These are phyloP conservation scores for Teunomyces kruisii DNA, from an alignment of 805 yeast genomes.

Conservation along the genomic window DNA sequence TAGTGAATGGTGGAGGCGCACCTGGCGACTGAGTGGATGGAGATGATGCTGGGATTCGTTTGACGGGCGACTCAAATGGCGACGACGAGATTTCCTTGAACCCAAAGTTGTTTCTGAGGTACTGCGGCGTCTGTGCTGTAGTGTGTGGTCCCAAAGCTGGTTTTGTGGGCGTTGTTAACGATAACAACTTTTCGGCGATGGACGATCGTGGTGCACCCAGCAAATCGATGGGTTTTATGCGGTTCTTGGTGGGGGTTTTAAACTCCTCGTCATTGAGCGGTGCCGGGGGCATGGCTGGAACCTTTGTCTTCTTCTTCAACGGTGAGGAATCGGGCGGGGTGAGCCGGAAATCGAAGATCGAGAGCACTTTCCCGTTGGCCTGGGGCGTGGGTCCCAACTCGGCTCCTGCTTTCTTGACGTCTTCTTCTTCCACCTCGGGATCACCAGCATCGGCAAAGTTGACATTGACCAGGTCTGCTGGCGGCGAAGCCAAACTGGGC, in stretches of 20 bases:
- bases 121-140: slow-evolving; percentile 22
- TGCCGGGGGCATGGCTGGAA: no score
- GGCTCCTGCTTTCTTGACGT: slow-evolving; percentile 8
- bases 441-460: neutral
- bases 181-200: slow-evolving; percentile 7
- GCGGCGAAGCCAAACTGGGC: neutral
- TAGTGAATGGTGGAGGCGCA: neutral
- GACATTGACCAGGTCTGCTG: neutral
- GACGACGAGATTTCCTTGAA: slow-evolving; percentile 5
- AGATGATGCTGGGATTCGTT: neutral
- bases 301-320: slow-evolving; percentile 18
- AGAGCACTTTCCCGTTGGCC: slow-evolving; percentile 69
- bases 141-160: neutral
- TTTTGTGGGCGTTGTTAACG: neutral
- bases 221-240: neutral
- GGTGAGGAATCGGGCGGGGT: slow-evolving; percentile 48
- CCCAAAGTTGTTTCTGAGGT: slow-evolving; percentile 16
- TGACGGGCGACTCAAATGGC: slow-evolving; percentile 1
- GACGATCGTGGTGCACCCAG: neutral
- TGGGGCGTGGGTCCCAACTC: slow-evolving; percentile 89
- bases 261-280: slow-evolving; percentile 18
- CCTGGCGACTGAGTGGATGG: neutral
- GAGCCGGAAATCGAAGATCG: slow-evolving; percentile 61
- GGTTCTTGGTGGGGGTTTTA: slow-evolving; percentile 37
- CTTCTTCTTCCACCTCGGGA: slow-evolving; percentile 36